Conservation (phyloP, 805 yeast genomes). For the Spencermartinsiella europaea region DNA sequence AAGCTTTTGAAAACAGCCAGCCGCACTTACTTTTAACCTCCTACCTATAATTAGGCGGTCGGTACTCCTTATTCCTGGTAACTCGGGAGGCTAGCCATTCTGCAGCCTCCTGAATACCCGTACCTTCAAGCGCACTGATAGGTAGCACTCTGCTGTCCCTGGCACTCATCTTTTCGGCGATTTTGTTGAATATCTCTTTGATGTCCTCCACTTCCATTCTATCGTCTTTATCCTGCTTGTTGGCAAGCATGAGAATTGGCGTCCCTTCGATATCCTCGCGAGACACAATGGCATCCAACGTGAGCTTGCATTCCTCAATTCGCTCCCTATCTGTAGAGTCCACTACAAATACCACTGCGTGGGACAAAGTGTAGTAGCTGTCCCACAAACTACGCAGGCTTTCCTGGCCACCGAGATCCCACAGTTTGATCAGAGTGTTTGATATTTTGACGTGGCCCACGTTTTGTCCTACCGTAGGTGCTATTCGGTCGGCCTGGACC, state of each 20-base stretch:
- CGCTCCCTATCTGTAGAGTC: conserved; percentile 85
- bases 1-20: too few relatives aligned
- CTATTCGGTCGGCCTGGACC: conserved; percentile 48
- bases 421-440: conserved; percentile 55
- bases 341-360: conserved; percentile 86
- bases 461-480: conserved; percentile 96
- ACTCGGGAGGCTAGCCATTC: conserved; percentile 82
- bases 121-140: conserved; percentile 71
- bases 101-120: conserved; percentile 80
- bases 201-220: conserved; percentile 72
- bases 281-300: conserved; percentile 49
- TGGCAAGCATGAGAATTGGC: conserved; percentile 91
- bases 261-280: conserved; percentile 66
- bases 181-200: conserved; percentile 75
- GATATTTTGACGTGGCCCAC: conserved; percentile 39
- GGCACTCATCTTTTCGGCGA: conserved; percentile 81
- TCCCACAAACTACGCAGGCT: conserved; percentile 82
- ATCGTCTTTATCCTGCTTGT: conserved; percentile 79
- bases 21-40: too few relatives aligned
- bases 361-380: conserved; percentile 77
- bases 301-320: conserved; percentile 73
- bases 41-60: conserved; percentile 47
- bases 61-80: conserved; percentile 55
- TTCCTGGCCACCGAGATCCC: conserved; percentile 97
- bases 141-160: conserved; percentile 89